Conservation (phyloP, 495 filamentous ascomycete species). For the Cetradonia linearis region DNA sequence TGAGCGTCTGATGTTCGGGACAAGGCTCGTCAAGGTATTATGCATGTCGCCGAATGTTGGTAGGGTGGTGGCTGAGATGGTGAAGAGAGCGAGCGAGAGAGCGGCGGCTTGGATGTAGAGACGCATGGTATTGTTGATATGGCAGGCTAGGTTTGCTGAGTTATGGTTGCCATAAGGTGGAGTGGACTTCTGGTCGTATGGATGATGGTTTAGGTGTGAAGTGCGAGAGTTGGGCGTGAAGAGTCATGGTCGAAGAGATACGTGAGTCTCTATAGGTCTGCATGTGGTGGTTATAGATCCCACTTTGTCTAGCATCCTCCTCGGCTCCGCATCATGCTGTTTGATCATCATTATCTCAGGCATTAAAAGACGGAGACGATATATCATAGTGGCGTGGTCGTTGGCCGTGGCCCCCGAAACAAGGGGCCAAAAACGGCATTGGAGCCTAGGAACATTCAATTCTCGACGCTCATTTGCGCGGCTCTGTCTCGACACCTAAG, state of each 20-base stretch:
- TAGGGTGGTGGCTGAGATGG: background rate
- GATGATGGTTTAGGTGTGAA: background rate
- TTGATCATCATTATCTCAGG: background rate
- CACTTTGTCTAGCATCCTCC: background rate
- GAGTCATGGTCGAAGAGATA: background rate
- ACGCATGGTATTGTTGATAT: background rate
- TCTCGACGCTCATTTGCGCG: background rate
- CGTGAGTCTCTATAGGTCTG: background rate
- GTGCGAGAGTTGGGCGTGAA: background rate
- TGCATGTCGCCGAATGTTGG: background rate
- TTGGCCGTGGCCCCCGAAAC: background rate
- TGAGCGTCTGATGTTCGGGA: background rate
- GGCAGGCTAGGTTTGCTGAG: background rate
- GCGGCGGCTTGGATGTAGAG: background rate
- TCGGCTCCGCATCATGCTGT: background rate
- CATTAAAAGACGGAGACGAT: background rate
- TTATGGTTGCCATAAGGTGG: background rate
- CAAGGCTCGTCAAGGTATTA: background rate
- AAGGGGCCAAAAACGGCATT: background rate
- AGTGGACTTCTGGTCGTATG: background rate
- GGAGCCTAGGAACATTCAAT: background rate
- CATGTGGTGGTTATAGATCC: background rate
- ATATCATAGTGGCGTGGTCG: background rate
- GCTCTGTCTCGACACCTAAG: background rate
- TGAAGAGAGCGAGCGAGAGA: background rate